Evolutionary conservation across 805 yeast species (phyloP).

Genomic region (Hemisphaericaspora nanyangensis): DNA sequence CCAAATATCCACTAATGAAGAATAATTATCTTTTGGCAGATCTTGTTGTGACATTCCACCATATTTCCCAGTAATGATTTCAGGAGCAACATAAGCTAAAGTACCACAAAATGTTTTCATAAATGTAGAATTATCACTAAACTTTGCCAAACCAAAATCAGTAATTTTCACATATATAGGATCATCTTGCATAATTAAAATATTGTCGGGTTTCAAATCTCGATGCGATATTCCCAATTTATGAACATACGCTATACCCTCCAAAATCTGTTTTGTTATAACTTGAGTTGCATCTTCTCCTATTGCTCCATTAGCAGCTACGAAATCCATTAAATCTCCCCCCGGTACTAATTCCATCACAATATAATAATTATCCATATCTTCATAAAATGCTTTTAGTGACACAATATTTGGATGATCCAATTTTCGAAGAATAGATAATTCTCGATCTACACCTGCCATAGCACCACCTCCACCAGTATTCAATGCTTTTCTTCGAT

Average conservation of each 20-base stretch:
- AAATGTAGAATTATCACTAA: slow-evolving; percentile 75
- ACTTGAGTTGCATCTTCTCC: slow-evolving; percentile 90
- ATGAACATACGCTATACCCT: slow-evolving; percentile 86
- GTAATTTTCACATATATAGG: slow-evolving; percentile 91
- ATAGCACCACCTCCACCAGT: slow-evolving; percentile 62
- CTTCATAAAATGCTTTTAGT: slow-evolving; percentile 82
- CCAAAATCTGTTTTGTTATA: slow-evolving; percentile 76
- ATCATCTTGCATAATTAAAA: slow-evolving; percentile 82
- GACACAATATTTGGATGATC: slow-evolving; percentile 84
- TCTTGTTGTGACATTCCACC: slow-evolving; percentile 19
- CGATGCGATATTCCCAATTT: slow-evolving; percentile 90
- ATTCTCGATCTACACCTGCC: slow-evolving; percentile 81
- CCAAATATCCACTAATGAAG: slow-evolving; percentile 95
- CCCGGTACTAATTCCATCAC: slow-evolving; percentile 97
- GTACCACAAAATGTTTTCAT: slow-evolving; percentile 98
- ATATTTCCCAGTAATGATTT: slow-evolving; percentile 62
- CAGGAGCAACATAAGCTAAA: slow-evolving; percentile 95
- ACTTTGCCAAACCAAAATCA: slow-evolving; percentile 94
- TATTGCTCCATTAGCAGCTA: slow-evolving; percentile 85
- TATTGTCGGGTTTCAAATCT: slow-evolving; percentile 95
- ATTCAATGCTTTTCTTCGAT: slow-evolving; percentile 67
- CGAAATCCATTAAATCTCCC: slow-evolving; percentile 97
- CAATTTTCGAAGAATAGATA: slow-evolving; percentile 71
- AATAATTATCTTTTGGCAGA: slow-evolving; percentile 44
- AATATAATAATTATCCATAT: slow-evolving; percentile 71